Percentiles rank a stretch among this genome's conserved stretches.
Evolutionary conservation across 306 rosid genomes (phyloP).

Genomic region (Casuarina glauca): DNA sequence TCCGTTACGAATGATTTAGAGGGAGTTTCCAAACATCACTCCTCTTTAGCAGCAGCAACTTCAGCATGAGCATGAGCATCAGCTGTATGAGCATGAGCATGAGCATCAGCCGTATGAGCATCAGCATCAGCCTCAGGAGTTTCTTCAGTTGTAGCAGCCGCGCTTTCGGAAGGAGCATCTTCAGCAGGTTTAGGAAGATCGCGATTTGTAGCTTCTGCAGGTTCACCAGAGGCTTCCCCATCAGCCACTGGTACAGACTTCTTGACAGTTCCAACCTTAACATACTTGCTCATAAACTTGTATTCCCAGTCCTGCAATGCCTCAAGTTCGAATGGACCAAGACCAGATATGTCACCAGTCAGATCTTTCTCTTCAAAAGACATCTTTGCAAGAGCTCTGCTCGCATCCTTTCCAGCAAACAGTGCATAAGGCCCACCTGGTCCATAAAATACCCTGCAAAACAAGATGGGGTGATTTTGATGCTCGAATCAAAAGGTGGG

Average conservation of each 20-base stretch:
- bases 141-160: slow-evolving; percentile 54
- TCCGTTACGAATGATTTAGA: slow-evolving; percentile 17
- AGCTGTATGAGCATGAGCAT: too few species aligned
- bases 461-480: not conserved
- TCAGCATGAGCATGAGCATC: slow-evolving; percentile 24
- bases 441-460: slow-evolving; percentile 89
- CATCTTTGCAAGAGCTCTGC: slow-evolving; percentile 98
- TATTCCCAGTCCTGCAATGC: slow-evolving; percentile 97
- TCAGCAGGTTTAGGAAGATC: slow-evolving; percentile 46
- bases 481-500: slow-evolving; percentile 13
- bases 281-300: slow-evolving; percentile 87
- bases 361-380: slow-evolving; percentile 90
- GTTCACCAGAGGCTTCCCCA: slow-evolving; percentile 43
- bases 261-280: slow-evolving; percentile 76
- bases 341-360: slow-evolving; percentile 85
- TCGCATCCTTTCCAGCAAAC: slow-evolving; percentile 96
- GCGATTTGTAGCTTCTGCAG: slow-evolving; percentile 38
- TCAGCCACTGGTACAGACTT: slow-evolving; percentile 42
- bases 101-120: slow-evolving; percentile 50
- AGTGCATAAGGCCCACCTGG: slow-evolving; percentile 97
- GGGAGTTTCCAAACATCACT: slow-evolving; percentile 25
- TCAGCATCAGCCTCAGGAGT: slow-evolving; percentile 36
- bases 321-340: slow-evolving; percentile 70
- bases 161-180: slow-evolving; percentile 50
- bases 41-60: slow-evolving; percentile 36